These are phyloP conservation scores for Cryphonectria nitschkei DNA, from an alignment of 2,329 filamentous ascomycete species.

Conservation along the genomic window DNA sequence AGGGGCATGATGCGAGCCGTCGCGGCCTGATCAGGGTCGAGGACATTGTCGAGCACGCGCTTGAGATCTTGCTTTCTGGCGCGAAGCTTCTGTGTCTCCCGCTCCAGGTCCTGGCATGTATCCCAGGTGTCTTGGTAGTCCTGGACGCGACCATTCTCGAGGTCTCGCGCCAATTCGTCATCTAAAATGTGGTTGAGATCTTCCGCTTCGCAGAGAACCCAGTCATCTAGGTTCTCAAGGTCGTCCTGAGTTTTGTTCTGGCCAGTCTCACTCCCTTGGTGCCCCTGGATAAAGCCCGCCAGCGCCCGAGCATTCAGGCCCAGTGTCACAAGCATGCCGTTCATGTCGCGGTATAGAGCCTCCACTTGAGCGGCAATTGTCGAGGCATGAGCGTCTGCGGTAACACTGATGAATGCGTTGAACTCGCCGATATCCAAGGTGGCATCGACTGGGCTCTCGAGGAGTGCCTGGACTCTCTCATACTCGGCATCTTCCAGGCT, in stretches of 20 bases:
- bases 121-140: slow-evolving; percentile 71
- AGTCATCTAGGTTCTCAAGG: slow-evolving; percentile 69
- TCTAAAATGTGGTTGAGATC: slow-evolving; percentile 69
- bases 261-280: slow-evolving; percentile 59
- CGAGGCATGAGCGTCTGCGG: slow-evolving; percentile 57
- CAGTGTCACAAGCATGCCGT: slow-evolving; percentile 92
- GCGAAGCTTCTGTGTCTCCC: slow-evolving; percentile 72
- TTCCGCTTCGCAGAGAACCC: slow-evolving; percentile 76
- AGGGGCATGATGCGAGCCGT: slow-evolving; percentile 71
- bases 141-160: slow-evolving; percentile 70
- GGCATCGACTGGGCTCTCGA: slow-evolving; percentile 62
- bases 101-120: slow-evolving; percentile 67
- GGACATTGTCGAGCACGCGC: slow-evolving; percentile 70
- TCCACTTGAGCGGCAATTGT: slow-evolving; percentile 64
- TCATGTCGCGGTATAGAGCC: slow-evolving; percentile 77
- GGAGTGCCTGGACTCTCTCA: slow-evolving; percentile 71
- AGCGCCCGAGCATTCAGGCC: slow-evolving; percentile 80
- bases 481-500: slow-evolving; percentile 70
- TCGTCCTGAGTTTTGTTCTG: slow-evolving; percentile 65
- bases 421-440: slow-evolving; percentile 69
- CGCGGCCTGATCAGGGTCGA: slow-evolving; percentile 70
- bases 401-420: slow-evolving; percentile 62
- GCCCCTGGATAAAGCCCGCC: slow-evolving; percentile 67
- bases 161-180: slow-evolving; percentile 62
- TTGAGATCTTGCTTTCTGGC: slow-evolving; percentile 78